Percentiles rank a stretch among this genome's conserved stretches.
Conservation (phyloP, 805 yeast species). For the Wickerhamiella spandovensis region DNA sequence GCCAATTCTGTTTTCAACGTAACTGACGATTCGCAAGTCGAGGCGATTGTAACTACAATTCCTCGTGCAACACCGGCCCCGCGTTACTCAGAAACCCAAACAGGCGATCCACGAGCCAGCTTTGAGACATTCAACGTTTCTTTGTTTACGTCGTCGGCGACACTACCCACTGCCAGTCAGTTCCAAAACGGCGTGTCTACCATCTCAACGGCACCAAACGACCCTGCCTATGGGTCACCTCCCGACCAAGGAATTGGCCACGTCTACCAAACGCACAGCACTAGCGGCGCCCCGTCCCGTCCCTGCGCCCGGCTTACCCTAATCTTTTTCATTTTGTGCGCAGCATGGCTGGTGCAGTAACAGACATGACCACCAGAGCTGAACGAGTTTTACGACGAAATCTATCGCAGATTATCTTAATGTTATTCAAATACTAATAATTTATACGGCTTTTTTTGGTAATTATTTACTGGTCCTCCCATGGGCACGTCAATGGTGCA, state of each 20-base stretch:
- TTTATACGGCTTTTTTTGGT: no score
- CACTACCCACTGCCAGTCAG: neutral
- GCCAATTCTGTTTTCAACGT: constrained; percentile 32
- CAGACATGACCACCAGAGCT: no score
- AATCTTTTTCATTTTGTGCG: neutral
- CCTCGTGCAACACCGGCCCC: constrained; percentile 20
- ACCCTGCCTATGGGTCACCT: neutral
- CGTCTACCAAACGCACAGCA: neutral
- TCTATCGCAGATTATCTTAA: no score
- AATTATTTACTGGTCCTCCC: no score
- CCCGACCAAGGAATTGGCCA: neutral
- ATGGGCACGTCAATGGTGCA: no score
- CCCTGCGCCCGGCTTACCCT: neutral
- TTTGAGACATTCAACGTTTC: neutral
- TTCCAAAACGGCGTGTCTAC: neutral
- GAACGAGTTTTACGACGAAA: no score
- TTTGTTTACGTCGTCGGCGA: neutral
- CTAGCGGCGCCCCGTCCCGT: neutral
- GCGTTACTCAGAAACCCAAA: constrained; percentile 10
- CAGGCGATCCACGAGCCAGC: neutral
- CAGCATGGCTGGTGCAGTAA: neutral
- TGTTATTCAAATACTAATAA: no score
- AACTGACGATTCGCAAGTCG: constrained; percentile 1
- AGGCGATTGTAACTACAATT: constrained; percentile 8
- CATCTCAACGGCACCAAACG: neutral